phyloP scores from a whole-genome alignment of 805 yeast genomes.

The Metschnikowia borealis region DNA sequence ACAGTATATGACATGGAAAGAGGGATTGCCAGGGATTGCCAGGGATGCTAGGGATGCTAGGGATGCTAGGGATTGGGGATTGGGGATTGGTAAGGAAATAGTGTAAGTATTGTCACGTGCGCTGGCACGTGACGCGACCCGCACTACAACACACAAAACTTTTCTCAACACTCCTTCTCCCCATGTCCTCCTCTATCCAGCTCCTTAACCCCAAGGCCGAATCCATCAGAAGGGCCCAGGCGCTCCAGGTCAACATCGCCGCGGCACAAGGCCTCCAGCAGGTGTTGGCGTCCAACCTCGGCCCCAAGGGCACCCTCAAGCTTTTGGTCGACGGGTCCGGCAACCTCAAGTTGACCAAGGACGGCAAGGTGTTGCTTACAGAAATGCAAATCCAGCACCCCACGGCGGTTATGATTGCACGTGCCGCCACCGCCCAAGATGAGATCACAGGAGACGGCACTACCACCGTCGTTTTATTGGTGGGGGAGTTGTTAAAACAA shows the following conservation, averaged over 20 bases:
- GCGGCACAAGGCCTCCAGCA: slow-evolving; percentile 97
- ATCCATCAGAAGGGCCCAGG: slow-evolving; percentile 92
- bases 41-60: too few relatives aligned
- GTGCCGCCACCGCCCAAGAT: slow-evolving; percentile 98
- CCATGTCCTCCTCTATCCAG: slow-evolving; percentile 66
- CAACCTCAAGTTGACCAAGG: slow-evolving; percentile 90
- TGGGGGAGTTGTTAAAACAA: slow-evolving; percentile 91
- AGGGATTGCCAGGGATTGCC: too few relatives aligned
- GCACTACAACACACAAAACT: background rate
- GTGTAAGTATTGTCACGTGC: too few relatives aligned
- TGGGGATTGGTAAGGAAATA: too few relatives aligned
- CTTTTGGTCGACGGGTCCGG: slow-evolving; percentile 98
- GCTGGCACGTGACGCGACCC: too few relatives aligned
- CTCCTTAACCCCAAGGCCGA: slow-evolving; percentile 96
- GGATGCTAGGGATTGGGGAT: too few relatives aligned
- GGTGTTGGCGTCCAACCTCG: slow-evolving; percentile 86
- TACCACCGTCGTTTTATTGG: slow-evolving; percentile 88
- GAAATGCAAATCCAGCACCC: slow-evolving; percentile 89
- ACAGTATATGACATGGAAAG: too few relatives aligned
- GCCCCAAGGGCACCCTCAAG: slow-evolving; percentile 95
- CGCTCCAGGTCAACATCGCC: slow-evolving; percentile 87
- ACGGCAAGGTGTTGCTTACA: slow-evolving; percentile 86
- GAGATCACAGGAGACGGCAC: slow-evolving; percentile 99
- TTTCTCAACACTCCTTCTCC: background rate
- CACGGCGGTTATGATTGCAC: slow-evolving; percentile 57